A percentile compares a stretch with the other conserved stretches of the same genome.
These are phyloP conservation scores for Globisporangium solare DNA, from an alignment of 352 stramenopile species.

Conservation along the genomic window DNA sequence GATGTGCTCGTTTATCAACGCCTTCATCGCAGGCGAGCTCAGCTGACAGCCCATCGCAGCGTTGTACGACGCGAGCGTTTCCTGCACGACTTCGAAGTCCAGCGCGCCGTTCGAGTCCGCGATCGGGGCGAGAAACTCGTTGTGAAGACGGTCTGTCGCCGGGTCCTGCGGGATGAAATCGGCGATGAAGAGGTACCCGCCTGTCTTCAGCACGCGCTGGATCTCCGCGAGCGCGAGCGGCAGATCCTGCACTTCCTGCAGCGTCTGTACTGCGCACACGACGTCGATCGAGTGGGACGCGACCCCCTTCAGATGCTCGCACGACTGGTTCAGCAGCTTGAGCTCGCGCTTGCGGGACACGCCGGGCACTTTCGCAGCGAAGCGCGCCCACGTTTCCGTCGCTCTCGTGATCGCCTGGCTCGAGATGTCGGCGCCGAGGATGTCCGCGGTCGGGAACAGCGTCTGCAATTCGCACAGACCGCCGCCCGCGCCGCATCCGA, in stretches of 20 bases:
- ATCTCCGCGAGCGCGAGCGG: conserved; percentile 41
- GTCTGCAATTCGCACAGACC: conserved; percentile 59
- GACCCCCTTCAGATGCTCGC: conserved; percentile 54
- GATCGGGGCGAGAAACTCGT: conserved; percentile 32
- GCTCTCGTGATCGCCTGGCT: conserved; percentile 59
- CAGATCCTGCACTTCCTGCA: conserved; percentile 61
- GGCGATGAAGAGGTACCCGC: conserved; percentile 54
- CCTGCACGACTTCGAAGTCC: conserved; percentile 43
- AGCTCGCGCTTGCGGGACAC: conserved; percentile 32
- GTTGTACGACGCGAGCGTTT: conserved; percentile 41
- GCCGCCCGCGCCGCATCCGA: conserved; percentile 60
- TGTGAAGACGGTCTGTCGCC: conserved; percentile 28
- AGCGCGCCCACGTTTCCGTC: conserved; percentile 60
- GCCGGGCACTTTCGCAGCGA: conserved; percentile 29
- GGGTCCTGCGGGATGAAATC: conserved; percentile 60
- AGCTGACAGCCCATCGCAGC: conserved; percentile 36
- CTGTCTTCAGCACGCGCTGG: conserved; percentile 52
- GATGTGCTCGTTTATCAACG: conserved; percentile 37
- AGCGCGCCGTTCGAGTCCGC: conserved; percentile 5
- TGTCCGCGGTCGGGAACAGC: conserved; percentile 42
- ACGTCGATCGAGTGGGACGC: conserved; percentile 51
- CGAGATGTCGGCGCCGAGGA: conserved; percentile 56
- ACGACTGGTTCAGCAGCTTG: conserved; percentile 59
- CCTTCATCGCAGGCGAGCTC: conserved; percentile 24
- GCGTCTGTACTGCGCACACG: conserved; percentile 46